Base-by-base conservation (phyloP, 768 basidiomycete genomes). In the Pleurotus giganteus region DNA sequence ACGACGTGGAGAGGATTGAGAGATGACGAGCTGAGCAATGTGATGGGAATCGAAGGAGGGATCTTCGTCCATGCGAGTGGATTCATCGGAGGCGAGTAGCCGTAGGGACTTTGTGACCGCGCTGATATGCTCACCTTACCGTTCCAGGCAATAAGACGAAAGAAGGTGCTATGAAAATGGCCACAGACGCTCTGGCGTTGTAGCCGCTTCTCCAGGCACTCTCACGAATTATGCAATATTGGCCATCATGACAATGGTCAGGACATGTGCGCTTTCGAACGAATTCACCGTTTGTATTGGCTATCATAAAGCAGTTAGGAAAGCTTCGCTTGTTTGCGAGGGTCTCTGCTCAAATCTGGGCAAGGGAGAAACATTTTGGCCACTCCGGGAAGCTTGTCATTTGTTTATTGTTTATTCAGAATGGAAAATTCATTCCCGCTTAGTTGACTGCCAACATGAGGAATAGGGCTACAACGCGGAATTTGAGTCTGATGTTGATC, bases 11-110 rank as follows among this genome's bases (percentile, higher is more conserved):
- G 95, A 58, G 97, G 97, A 4, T 71, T 94, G 34, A 78, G 97
- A 44, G 96, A 98, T 68, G 89, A 91, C 8, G 80, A 81, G 42
- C 74, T 99, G 36, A 89, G 87, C 44, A 72, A 81, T 59, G 71
- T 82, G 5, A 83, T 83, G 13, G 91, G 92, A 2, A 84, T 98
- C 57, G 80, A 83, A 0, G 93, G 87, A 1, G 81, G 95, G 49
- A 83, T 97, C 52, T 99, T 99, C 65, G 85, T 95, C 23, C 97
- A 99, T 71, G 93, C 95, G 1, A 89, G 88, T 56, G 97, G 97
- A 6, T 99, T 99, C 69, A 98, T 94, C 64, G 97, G 97, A 63
- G 94, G 94, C 86, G 58, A 57, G 82, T 65, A 26, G 31, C 32
- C 24, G 27, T 53, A 19, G 4, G 3, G 29, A 12, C 26, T 34